phyloP scores from a whole-genome alignment of 345 rosid species.

The Cardamine resedifolia region DNA sequence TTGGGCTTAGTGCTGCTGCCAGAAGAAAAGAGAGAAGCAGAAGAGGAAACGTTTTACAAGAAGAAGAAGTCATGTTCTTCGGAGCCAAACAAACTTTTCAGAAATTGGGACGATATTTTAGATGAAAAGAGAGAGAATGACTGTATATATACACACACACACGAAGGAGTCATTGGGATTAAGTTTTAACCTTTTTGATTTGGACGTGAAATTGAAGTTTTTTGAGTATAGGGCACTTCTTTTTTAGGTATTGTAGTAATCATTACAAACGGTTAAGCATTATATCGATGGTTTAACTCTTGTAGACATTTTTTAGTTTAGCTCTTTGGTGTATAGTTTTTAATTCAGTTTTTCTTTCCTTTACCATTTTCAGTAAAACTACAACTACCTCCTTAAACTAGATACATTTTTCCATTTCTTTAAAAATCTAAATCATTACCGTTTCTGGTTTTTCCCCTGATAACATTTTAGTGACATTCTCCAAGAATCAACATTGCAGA shows the following conservation, averaged over 20 bases:
- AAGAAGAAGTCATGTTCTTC: background rate
- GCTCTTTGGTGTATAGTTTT: background rate
- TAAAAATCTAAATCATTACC: background rate
- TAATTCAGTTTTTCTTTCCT: background rate
- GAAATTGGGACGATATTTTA: slow-evolving; percentile 1
- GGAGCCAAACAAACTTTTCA: slow-evolving; percentile 1
- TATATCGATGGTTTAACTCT: background rate
- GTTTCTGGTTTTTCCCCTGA: background rate
- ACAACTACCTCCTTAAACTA: background rate
- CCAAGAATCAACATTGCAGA: background rate
- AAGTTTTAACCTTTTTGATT: background rate
- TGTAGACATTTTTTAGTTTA: background rate
- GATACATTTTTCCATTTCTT: background rate
- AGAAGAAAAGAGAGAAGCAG: slow-evolving; percentile 32
- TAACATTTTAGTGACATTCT: background rate
- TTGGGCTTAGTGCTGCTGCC: slow-evolving; percentile 7
- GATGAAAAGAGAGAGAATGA: background rate
- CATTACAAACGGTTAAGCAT: slow-evolving; percentile 8
- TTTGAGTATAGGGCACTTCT: background rate
- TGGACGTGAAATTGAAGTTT: slow-evolving; percentile 24
- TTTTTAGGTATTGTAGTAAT: slow-evolving; percentile 6
- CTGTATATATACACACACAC: background rate
- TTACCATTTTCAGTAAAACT: slow-evolving; percentile 13
- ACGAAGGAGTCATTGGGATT: background rate
- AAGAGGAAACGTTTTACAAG: slow-evolving; percentile 1